These are phyloP conservation scores for Colletotrichum sp. DNA, from an alignment of 2,329 filamentous ascomycete genomes.

Conservation along the genomic window DNA sequence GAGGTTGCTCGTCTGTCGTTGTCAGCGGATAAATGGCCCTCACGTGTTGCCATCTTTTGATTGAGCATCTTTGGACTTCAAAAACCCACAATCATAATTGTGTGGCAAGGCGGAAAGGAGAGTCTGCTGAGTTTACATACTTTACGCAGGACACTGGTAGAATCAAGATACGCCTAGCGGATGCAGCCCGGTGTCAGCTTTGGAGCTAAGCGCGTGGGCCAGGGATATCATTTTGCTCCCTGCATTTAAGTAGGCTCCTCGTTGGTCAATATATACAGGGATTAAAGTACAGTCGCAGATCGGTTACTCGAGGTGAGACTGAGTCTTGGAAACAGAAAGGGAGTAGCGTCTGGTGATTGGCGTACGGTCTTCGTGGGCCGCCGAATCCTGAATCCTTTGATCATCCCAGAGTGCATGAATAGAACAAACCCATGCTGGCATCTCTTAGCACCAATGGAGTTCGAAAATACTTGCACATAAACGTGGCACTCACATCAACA, in stretches of 20 bases:
- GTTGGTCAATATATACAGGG: neutral
- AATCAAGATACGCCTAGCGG: neutral
- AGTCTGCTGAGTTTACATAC: neutral
- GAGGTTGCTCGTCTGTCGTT: neutral
- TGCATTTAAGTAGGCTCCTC: neutral
- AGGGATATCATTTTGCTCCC: neutral
- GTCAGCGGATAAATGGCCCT: neutral
- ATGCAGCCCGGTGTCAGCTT: neutral
- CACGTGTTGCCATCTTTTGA: neutral
- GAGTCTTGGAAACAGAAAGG: neutral
- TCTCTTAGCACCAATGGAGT: neutral
- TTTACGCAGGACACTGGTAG: neutral
- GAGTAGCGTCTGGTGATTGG: neutral
- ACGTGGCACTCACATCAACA: fast-evolving
- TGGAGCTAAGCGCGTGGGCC: neutral
- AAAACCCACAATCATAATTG: neutral
- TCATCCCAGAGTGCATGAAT: neutral
- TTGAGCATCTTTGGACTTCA: too few relatives aligned
- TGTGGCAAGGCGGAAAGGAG: neutral
- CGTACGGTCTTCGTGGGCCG: neutral
- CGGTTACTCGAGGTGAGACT: neutral
- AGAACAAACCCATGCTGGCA: neutral
- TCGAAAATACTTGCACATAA: neutral
- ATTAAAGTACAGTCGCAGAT: neutral
- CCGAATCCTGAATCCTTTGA: neutral